These are phyloP conservation scores for Zymoseptoria passerinii DNA, from an alignment of 2,329 filamentous ascomycete genomes.

Conservation along the genomic window DNA sequence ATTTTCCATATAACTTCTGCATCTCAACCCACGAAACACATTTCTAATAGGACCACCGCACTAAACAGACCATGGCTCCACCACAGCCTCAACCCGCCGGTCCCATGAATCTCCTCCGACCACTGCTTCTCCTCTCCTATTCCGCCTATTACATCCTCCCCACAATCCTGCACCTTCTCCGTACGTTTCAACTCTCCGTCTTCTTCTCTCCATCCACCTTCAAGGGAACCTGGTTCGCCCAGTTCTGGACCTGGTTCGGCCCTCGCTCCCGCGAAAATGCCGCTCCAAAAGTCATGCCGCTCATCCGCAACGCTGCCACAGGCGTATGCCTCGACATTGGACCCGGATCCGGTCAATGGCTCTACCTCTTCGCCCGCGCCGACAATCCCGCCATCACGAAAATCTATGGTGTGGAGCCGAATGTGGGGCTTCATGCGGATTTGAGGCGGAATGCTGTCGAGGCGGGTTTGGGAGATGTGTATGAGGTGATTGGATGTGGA, in stretches of 20 bases:
- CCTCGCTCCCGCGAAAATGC: slow-evolving; percentile 42
- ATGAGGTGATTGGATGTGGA: slow-evolving; percentile 55
- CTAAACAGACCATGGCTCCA: not conserved
- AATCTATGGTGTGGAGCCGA: slow-evolving; percentile 59
- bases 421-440: slow-evolving; percentile 43
- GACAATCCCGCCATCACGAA: slow-evolving; percentile 28
- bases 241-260: slow-evolving; percentile 52
- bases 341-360: slow-evolving; percentile 54
- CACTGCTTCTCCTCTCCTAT: slow-evolving; percentile 42
- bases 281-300: slow-evolving; percentile 42
- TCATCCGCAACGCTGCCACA: slow-evolving; percentile 43
- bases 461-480: slow-evolving; percentile 48
- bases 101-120: slow-evolving; percentile 27
- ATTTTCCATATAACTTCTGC: not conserved
- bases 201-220: slow-evolving; percentile 24
- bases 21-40: not conserved
- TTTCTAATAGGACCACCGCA: too few relatives aligned
- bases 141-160: slow-evolving; percentile 44
- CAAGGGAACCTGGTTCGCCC: slow-evolving; percentile 48
- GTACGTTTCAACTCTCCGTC: slow-evolving; percentile 17
- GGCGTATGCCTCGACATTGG: slow-evolving; percentile 56
- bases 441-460: slow-evolving; percentile 42
- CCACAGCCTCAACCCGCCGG: slow-evolving; percentile 7
- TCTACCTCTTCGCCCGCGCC: slow-evolving; percentile 41
- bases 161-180: slow-evolving; percentile 40